Evolutionary conservation across 2,329 filamentous ascomycete species (phyloP).

Genomic region (Hyphodiscus sp.): DNA sequence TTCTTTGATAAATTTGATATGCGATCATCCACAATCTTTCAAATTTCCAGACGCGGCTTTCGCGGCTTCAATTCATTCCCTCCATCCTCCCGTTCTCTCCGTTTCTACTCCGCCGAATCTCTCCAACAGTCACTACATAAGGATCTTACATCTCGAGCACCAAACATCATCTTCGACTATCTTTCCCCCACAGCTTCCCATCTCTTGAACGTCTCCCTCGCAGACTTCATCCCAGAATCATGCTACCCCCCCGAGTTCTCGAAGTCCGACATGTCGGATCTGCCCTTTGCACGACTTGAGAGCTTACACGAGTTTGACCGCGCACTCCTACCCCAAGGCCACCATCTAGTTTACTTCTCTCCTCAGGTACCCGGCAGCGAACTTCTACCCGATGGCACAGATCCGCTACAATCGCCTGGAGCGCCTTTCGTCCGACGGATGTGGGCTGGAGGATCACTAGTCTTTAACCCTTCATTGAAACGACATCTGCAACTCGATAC

Average conservation of each 20-base stretch:
- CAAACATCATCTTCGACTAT: conserved; percentile 37
- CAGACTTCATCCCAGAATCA: conserved; percentile 43
- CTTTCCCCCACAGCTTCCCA: conserved; percentile 56
- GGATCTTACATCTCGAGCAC: conserved; percentile 19
- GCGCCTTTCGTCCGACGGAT: conserved; percentile 67
- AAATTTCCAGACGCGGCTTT: background rate
- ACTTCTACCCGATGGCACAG: conserved; percentile 78
- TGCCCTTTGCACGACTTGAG: background rate
- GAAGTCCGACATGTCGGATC: background rate
- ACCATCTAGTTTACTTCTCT: conserved; percentile 87
- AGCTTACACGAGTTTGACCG: background rate
- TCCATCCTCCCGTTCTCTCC: background rate
- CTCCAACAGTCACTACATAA: conserved; percentile 15
- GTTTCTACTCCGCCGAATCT: conserved; percentile 1
- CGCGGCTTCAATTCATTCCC: background rate
- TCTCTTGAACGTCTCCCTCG: conserved; percentile 58
- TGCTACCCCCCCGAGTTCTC: conserved; percentile 19
- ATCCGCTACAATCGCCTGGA: conserved; percentile 70
- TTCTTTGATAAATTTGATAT: conserved; percentile 2
- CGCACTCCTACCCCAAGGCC: conserved; percentile 47
- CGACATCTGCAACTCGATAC: conserved; percentile 29
- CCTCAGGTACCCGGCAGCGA: conserved; percentile 52
- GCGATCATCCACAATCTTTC: conserved; percentile 8
- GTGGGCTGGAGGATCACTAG: conserved; percentile 78
- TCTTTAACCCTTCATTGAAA: conserved; percentile 36